These are phyloP conservation scores for Priceomyces fermenticarens DNA, from an alignment of 805 yeast species.

Conservation along the genomic window DNA sequence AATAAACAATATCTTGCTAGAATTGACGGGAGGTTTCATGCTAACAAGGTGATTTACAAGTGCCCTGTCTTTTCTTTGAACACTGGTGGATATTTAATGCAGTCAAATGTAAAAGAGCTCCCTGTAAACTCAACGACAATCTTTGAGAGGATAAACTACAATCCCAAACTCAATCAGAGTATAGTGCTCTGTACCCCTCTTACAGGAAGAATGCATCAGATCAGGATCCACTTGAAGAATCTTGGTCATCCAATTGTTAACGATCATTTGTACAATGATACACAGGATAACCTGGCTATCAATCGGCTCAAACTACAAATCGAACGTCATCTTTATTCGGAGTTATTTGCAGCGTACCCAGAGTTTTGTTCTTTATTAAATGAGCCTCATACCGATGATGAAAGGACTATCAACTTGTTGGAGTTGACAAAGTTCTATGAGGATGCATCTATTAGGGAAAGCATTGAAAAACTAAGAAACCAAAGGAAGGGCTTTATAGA, in stretches of 20 bases:
- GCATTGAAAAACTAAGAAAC: constrained; percentile 20
- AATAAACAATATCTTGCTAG: constrained; percentile 47
- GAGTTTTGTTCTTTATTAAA: constrained; percentile 10
- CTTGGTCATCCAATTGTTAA: constrained; percentile 85
- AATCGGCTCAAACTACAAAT: constrained; percentile 16
- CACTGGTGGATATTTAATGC: constrained; percentile 33
- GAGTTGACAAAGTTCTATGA: constrained; percentile 10
- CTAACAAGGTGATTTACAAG: constrained; percentile 17
- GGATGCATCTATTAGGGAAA: constrained; percentile 7
- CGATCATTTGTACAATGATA: constrained; percentile 46
- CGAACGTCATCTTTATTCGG: constrained; percentile 22
- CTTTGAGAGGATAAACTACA: constrained; percentile 30
- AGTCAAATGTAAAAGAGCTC: constrained; percentile 18
- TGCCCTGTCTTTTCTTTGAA: constrained; percentile 42
- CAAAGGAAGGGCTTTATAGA: constrained; percentile 22
- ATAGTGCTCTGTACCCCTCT: constrained; percentile 47
- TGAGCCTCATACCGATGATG: constrained; percentile 5
- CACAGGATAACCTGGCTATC: constrained; percentile 2
- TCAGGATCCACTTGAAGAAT: constrained; percentile 52
- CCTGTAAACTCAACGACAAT: constrained; percentile 31
- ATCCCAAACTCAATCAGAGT: constrained; percentile 29
- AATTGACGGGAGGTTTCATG: constrained; percentile 40
- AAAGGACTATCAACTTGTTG: constrained; percentile 12
- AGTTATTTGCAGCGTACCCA: constrained; percentile 15
- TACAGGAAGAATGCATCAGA: constrained; percentile 58